Base-by-base conservation (phyloP, 2,329 filamentous ascomycete species). In the Phoma sp. region DNA sequence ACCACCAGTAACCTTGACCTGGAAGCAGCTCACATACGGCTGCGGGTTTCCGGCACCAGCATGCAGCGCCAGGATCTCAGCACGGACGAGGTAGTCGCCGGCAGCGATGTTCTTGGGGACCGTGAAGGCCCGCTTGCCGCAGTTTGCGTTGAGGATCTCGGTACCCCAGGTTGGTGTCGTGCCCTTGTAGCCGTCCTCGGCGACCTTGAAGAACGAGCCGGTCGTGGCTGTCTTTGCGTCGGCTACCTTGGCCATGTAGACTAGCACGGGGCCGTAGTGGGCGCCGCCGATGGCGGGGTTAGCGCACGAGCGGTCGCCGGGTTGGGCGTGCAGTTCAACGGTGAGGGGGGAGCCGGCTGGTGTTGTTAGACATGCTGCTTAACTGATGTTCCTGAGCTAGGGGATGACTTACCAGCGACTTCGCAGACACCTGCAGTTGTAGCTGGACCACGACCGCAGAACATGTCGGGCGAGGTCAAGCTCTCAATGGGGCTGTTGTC, bases 111-210 rank as follows among this genome's bases (percentile, higher is more conserved):
- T 67, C 62, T 68, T 73, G 44, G 72, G 72, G 8, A 75, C 73
- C 10, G 68, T 71, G 51, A 75, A 75, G 2, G 70, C 58, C 33
- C 68, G 61, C 63, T 74, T 75, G 44, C 72, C 72, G 57, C 72
- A 74, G 66, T 75, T 75, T 21, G 72, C 72, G 58, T 74, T 75
- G 44, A 75, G 69, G 57, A 74, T 74, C 64, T 75, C 71, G 15
- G 72, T 75, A 12, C 72, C 72, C 72, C 72, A 75, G 0, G 70
- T 69, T 0, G 70, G 66, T 0, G 68, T 73, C 3, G 71, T 73
- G 51, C 72, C 72, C 1, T 64, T 69, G 65, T 74, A 74, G 21
- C 71, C 72, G 36, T 75, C 72, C 45, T 74, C 72, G 21, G 70
- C 72, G 25, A 75, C 72, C 62, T 75, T 75, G 71, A 75, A 75